Conservation (phyloP, 2,329 filamentous ascomycete genomes). For the Talaromyces sp. region DNA sequence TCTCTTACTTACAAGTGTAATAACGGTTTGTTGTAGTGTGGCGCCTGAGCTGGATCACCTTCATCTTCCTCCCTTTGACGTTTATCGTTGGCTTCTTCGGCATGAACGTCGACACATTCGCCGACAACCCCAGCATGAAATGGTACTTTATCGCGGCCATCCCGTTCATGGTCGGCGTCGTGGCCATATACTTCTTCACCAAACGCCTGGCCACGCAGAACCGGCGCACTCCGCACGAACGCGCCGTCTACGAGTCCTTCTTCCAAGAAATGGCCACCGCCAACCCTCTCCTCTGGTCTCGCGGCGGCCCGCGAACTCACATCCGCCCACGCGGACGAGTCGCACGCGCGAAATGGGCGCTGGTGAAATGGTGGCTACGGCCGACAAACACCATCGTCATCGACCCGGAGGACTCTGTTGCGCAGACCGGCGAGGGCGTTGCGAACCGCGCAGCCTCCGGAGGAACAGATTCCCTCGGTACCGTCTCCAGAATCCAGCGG, state of each 20-base stretch:
- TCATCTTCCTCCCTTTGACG: slow-evolving; percentile 42
- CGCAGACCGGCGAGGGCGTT: slow-evolving; percentile 11
- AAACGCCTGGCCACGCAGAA: slow-evolving; percentile 39
- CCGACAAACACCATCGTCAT: slow-evolving; percentile 35
- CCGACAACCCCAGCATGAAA: slow-evolving; percentile 38
- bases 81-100: slow-evolving; percentile 43
- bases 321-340: slow-evolving; percentile 34
- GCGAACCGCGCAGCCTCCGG: slow-evolving; percentile 8
- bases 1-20: neutral
- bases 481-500: slow-evolving; percentile 33
- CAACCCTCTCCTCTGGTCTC: slow-evolving; percentile 45
- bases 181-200: slow-evolving; percentile 44
- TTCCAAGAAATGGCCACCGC: slow-evolving; percentile 43
- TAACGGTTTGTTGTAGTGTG: slow-evolving; percentile 16
- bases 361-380: slow-evolving; percentile 44
- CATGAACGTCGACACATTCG: slow-evolving; percentile 45
- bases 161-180: slow-evolving; percentile 42
- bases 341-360: slow-evolving; percentile 42
- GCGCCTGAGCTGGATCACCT: slow-evolving; percentile 34
- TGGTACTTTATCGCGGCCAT: slow-evolving; percentile 46
- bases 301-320: slow-evolving; percentile 38
- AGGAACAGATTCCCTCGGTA: slow-evolving; percentile 33
- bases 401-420: slow-evolving; percentile 12
- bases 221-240: slow-evolving; percentile 38
- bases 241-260: slow-evolving; percentile 48